These are phyloP conservation scores for Dioscorea zingiberensis DNA, from an alignment of 106 monocot species.

Conservation along the genomic window DNA sequence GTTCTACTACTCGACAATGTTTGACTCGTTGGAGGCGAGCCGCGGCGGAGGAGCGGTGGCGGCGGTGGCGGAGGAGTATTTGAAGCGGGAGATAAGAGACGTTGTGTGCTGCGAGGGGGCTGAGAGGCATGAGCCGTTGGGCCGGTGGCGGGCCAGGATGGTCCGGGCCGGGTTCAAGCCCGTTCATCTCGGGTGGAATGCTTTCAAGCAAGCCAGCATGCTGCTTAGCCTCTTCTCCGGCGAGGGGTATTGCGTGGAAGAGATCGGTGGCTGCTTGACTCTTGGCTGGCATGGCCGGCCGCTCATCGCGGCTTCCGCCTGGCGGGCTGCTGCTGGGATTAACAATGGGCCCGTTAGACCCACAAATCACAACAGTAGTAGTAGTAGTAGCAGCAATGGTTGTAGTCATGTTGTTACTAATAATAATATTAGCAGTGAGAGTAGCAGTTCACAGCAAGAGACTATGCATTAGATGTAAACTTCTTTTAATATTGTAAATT, in stretches of 20 bases:
- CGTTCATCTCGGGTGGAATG: constrained; percentile 48
- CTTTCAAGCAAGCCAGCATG: constrained; percentile 72
- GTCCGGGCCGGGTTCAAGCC: constrained; percentile 27
- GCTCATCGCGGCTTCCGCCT: constrained; percentile 66
- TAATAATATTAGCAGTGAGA: too few species aligned
- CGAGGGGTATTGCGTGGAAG: constrained; percentile 60
- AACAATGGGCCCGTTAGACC: neutral
- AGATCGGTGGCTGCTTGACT: constrained; percentile 52
- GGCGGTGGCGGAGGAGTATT: constrained; percentile 40
- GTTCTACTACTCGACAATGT: constrained; percentile 70
- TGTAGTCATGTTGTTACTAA: neutral
- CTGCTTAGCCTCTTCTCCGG: constrained; percentile 61
- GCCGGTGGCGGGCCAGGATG: constrained; percentile 39
- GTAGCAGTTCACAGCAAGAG: neutral
- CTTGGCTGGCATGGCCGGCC: constrained; percentile 67
- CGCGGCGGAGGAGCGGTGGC: neutral
- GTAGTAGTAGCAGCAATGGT: neutral
- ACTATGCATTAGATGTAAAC: neutral
- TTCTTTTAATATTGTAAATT: too few species aligned
- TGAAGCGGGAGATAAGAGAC: constrained; percentile 59
- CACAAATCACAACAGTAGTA: neutral
- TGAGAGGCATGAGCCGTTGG: constrained; percentile 73
- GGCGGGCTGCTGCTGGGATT: constrained; percentile 16
- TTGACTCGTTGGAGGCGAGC: constrained; percentile 62
- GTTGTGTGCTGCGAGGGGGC: constrained; percentile 60